Base-by-base conservation (phyloP, 768 basidiomycete genomes). In the Russula sp. region DNA sequence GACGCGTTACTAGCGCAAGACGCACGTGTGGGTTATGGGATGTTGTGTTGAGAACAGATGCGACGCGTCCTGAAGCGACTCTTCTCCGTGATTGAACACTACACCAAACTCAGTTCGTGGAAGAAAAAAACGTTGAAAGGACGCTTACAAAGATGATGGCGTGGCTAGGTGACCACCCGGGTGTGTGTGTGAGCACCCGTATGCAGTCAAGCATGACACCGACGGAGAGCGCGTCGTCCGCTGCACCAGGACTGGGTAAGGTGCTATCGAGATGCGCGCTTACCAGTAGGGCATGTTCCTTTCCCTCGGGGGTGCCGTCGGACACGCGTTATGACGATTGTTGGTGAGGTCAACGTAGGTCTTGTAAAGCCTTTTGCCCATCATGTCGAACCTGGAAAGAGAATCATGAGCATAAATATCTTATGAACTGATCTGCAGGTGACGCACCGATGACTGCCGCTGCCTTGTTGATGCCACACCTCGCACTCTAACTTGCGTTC, bases 31-130 rank as follows among this genome's bases (percentile, higher is more conserved):
- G 32, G 84, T 86, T 63, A 80, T 80, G 18, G 84, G 85, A 72
- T 97, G 93, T 71, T 96, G 93, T 0, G 94, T 97, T 7, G 94
- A 87, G 74, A 88, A 98, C 5, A 97, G 79, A 75, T 98, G 95
- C 0, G 92, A 94, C 0, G 89, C 94, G 71, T 98, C 96, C 74
- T 98, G 96, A 34, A 98, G 77, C 1, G 89, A 92, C 73, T 98
- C 95, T 75, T 98, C 95, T 13, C 89, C 96, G 65, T 96, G 83
- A 69, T 98, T 98, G 78, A 96, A 97, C 65, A 98, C 92, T 94
- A 65, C 50, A 44, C 20, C 14, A 38, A 22, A 42, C 53, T 65
- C 28, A 69, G 59, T 16, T 30, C 26, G 34, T 46, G n/a, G 11
- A 22, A 22, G 22, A 48, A 53, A 44, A 18, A 30, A 24, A 32